Conservation (phyloP, 1,284 basidiomycete species). For the Trichosporon asahii region DNA sequence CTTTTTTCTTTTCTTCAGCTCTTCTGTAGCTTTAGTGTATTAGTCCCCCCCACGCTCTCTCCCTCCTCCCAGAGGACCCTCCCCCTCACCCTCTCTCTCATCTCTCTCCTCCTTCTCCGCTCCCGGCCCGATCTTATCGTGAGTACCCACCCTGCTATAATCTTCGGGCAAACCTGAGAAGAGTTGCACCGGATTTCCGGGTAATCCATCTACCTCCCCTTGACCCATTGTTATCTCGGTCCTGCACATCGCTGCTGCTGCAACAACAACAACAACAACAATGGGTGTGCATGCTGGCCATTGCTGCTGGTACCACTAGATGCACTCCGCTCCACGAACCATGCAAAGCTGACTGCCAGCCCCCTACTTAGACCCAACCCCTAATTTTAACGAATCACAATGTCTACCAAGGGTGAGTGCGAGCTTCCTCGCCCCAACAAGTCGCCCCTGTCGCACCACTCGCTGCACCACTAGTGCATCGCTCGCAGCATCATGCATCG, state of each 20-base stretch:
- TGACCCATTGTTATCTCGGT: not conserved
- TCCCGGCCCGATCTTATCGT: conserved; percentile 12
- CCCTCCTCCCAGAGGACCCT: conserved; percentile 11
- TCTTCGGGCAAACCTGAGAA: conserved; percentile 13
- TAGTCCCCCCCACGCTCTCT: conserved; percentile 13
- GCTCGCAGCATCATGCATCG: not conserved
- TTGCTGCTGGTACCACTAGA: not conserved
- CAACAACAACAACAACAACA: not conserved
- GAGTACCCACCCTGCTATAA: conserved; percentile 10
- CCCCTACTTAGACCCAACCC: conserved; percentile 14
- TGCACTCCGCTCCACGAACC: not conserved
- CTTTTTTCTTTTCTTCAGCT: conserved; percentile 22
- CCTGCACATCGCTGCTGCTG: not conserved
- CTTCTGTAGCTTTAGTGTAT: conserved; percentile 26
- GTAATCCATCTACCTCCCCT: not conserved
- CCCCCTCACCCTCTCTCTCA: conserved; percentile 10
- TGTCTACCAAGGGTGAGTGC: conserved; percentile 52
- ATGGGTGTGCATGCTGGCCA: not conserved
- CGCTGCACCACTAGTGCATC: not conserved
- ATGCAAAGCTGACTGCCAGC: conserved; percentile 5
- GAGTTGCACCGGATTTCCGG: conserved; percentile 10
- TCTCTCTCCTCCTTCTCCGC: conserved; percentile 7
- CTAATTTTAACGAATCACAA: conserved; percentile 24
- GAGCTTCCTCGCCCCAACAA: not conserved
- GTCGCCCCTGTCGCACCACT: not conserved